Evolutionary conservation across 139 green algal genomes (phyloP).

Genomic region (Chlorella sp.): DNA sequence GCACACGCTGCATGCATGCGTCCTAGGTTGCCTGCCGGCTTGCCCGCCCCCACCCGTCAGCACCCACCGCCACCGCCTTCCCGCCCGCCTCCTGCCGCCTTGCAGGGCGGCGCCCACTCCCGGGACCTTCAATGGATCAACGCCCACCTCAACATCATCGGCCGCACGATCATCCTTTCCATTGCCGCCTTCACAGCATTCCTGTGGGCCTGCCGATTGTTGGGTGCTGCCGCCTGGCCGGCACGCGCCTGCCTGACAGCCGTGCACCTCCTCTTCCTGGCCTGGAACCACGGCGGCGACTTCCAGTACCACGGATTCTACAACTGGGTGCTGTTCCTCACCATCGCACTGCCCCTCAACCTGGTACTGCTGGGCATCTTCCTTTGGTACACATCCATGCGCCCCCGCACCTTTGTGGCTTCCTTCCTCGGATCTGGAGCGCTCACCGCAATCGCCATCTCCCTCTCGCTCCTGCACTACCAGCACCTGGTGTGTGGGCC

Average conservation of each 20-base stretch:
- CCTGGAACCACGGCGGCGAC: conserved; percentile 17
- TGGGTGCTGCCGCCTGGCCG: neutral
- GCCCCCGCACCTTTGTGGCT: neutral
- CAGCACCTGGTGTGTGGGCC: conserved; percentile 1
- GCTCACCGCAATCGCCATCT: neutral
- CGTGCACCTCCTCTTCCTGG: neutral
- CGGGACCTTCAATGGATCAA: conserved; percentile 22
- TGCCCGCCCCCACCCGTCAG: neutral
- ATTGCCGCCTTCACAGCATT: neutral
- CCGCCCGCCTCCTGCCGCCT: no score
- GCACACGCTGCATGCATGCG: neutral
- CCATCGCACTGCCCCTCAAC: conserved; percentile 12
- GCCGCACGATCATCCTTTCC: neutral
- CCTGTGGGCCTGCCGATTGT: neutral
- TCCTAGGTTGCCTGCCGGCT: neutral
- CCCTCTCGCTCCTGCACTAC: conserved; percentile 17
- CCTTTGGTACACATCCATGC: neutral
- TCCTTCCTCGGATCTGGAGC: neutral
- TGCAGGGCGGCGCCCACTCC: conserved; percentile 22
- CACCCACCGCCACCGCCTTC: neutral
- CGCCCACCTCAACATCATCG: conserved; percentile 25
- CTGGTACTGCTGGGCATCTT: conserved; percentile 15
- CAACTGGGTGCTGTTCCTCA: conserved; percentile 25
- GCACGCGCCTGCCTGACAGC: neutral
- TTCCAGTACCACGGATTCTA: conserved; percentile 31